Evolutionary conservation across 805 yeast species (phyloP).

Genomic region (Brettanomyces anomalus): DNA sequence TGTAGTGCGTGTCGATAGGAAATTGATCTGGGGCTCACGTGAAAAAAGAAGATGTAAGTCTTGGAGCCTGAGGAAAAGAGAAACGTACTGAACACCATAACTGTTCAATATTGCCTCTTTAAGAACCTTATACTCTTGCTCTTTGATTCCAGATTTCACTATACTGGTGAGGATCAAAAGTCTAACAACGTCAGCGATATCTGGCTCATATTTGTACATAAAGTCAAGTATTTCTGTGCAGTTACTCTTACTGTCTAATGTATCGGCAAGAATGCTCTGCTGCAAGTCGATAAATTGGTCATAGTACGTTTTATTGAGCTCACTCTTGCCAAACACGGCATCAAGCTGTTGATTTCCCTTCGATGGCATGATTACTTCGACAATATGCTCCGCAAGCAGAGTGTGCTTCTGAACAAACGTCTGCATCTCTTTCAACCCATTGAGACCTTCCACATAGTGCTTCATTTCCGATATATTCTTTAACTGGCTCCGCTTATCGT

Average conservation of each 20-base stretch:
- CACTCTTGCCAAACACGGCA: slow-evolving; percentile 13
- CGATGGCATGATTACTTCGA: slow-evolving; percentile 20
- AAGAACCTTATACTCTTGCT: slow-evolving; percentile 48
- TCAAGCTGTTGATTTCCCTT: slow-evolving; percentile 28
- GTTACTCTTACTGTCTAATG: slow-evolving; percentile 31
- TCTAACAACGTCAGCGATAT: slow-evolving; percentile 37
- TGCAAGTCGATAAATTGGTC: slow-evolving; percentile 49
- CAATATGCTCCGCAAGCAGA: slow-evolving; percentile 54
- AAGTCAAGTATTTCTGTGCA: slow-evolving; percentile 37
- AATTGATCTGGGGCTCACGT: slow-evolving; percentile 15
- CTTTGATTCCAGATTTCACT: slow-evolving; percentile 60
- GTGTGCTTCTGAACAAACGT: slow-evolving; percentile 67
- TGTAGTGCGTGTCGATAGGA: slow-evolving; percentile 8
- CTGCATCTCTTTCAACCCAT: slow-evolving; percentile 58
- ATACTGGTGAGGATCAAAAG: slow-evolving; percentile 50
- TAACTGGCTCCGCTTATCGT: slow-evolving; percentile 49
- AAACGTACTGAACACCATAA: slow-evolving; percentile 51
- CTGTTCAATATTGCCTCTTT: slow-evolving; percentile 48
- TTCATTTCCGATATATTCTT: slow-evolving; percentile 58
- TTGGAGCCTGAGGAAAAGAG: slow-evolving; percentile 39
- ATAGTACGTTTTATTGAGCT: slow-evolving; percentile 20
- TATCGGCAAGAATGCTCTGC: slow-evolving; percentile 58
- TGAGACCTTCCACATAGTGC: slow-evolving; percentile 60
- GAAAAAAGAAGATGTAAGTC: slow-evolving; percentile 39
- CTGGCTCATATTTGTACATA: slow-evolving; percentile 35